A percentile compares a stretch with the other conserved stretches of the same genome.
Conservation (phyloP, 73 alveolate species). For the Tetrahymena thermophila region DNA sequence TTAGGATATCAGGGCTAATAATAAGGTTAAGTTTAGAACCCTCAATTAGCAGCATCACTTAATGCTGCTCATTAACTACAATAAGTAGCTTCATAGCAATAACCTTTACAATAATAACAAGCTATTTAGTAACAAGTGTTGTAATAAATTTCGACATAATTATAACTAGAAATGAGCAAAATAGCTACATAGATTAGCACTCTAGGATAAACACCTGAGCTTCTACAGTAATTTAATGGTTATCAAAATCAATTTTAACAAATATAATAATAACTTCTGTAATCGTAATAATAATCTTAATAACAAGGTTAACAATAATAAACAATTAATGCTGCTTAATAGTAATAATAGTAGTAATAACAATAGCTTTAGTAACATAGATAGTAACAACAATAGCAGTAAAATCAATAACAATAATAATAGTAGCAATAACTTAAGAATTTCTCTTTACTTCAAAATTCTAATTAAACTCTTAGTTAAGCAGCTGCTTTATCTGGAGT, state of each 20-base stretch:
- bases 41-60: neutral
- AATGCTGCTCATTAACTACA: neutral
- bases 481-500: neutral
- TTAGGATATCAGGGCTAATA: neutral
- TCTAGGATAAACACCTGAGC: neutral
- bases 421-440: neutral
- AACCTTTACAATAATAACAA: neutral
- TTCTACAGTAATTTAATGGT: neutral
- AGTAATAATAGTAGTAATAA: neutral
- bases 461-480: neutral
- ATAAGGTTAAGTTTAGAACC: neutral
- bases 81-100: neutral
- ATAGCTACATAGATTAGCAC: neutral
- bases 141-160: too few relatives aligned
- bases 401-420: neutral
- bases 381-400: neutral
- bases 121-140: neutral
- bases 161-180: neutral
- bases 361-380: neutral
- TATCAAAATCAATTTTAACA: neutral
- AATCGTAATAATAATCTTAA: neutral
- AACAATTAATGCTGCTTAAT: neutral
- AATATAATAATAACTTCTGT: neutral
- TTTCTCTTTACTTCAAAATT: neutral
- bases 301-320: neutral